phyloP scores from a whole-genome alignment of 2,329 filamentous ascomycete species.

The Arthrobotrys iridis region DNA sequence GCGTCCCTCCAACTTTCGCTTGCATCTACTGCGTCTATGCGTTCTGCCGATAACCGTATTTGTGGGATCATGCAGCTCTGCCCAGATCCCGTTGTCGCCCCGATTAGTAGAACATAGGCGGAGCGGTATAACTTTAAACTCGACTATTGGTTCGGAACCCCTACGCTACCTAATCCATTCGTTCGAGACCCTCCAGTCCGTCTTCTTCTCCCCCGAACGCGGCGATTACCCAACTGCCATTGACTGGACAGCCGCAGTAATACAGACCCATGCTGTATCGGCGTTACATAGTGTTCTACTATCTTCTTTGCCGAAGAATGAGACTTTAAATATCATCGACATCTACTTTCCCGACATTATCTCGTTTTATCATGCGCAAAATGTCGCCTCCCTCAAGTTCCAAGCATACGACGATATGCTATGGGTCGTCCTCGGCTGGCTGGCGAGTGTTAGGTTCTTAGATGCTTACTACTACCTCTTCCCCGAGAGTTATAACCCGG shows the following conservation, averaged over 20 bases:
- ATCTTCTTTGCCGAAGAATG: constrained; percentile 59
- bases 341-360: constrained; percentile 80
- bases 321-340: constrained; percentile 75
- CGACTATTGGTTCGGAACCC: constrained; percentile 20
- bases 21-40: constrained; percentile 10
- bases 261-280: constrained; percentile 80
- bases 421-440: constrained; percentile 93
- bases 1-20: constrained; percentile 16
- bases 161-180: constrained; percentile 60
- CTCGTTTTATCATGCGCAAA: constrained; percentile 86
- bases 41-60: constrained; percentile 18
- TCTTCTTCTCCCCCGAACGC: constrained; percentile 79
- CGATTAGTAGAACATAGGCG: constrained; percentile 5
- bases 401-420: constrained; percentile 93
- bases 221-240: constrained; percentile 87
- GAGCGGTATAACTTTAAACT: constrained; percentile 43
- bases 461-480: constrained; percentile 32
- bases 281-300: constrained; percentile 74
- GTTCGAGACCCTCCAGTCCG: constrained; percentile 77
- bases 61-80: background rate
- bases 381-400: constrained; percentile 76
- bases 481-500: constrained; percentile 31
- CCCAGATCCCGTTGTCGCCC: constrained; percentile 15
- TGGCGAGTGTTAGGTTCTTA: constrained; percentile 82
- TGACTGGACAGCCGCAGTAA: constrained; percentile 91